Evolutionary conservation across 2,329 filamentous ascomycete genomes (phyloP).

Genomic region (Acrocalymma vagum): DNA sequence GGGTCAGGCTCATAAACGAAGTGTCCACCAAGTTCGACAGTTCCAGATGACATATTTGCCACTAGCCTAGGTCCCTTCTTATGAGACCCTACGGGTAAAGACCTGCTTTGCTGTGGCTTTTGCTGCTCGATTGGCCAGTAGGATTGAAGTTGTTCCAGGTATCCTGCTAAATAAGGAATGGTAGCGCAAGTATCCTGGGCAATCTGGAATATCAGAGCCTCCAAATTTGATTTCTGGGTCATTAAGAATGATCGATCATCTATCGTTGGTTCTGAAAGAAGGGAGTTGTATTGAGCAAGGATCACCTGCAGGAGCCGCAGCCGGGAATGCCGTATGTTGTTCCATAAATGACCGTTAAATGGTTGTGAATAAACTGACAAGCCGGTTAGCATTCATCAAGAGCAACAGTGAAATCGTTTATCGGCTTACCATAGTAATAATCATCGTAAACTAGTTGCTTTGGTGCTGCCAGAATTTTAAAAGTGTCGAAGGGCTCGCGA

Average conservation of each 20-base stretch:
- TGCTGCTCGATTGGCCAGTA: neutral
- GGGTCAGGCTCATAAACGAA: neutral
- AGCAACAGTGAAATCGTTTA: no score
- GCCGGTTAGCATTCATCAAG: no score
- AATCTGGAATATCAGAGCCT: slow-evolving; percentile 15
- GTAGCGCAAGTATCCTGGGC: slow-evolving; percentile 33
- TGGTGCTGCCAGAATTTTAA: slow-evolving; percentile 9
- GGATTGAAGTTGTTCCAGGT: slow-evolving; percentile 14
- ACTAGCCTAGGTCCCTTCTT: slow-evolving; percentile 1
- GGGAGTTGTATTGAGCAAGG: slow-evolving; percentile 20
- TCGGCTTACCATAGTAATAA: slow-evolving; percentile 25
- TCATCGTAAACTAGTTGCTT: slow-evolving; percentile 24
- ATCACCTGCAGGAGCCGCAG: slow-evolving; percentile 33
- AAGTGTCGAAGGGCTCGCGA: slow-evolving; percentile 15
- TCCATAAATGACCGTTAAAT: slow-evolving; percentile 34
- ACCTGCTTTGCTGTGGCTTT: neutral
- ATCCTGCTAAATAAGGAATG: slow-evolving; percentile 32
- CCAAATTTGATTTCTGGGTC: slow-evolving; percentile 15
- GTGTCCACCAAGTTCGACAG: neutral
- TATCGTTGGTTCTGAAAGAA: neutral
- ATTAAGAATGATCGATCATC: slow-evolving; percentile 5
- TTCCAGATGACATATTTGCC: neutral
- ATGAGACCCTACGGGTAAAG: neutral
- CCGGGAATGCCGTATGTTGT: slow-evolving; percentile 31
- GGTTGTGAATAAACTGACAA: slow-evolving; percentile 25